A percentile compares a stretch with the other conserved stretches of the same genome.
phyloP scores from a whole-genome alignment of 495 filamentous ascomycete species.

The Amphirosellinia nigrospora region DNA sequence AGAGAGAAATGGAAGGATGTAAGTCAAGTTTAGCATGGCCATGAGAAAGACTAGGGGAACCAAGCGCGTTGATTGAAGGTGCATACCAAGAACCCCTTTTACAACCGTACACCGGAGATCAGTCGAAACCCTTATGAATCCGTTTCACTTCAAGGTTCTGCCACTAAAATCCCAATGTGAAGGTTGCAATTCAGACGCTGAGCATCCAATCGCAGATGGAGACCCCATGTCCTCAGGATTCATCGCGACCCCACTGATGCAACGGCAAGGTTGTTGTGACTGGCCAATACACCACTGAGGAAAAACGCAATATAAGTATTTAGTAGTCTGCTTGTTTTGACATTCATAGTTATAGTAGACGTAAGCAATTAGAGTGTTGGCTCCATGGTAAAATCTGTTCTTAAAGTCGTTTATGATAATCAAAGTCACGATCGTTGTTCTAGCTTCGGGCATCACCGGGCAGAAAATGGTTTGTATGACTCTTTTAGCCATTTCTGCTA shows the following conservation, averaged over 20 bases:
- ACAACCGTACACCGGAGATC: not conserved
- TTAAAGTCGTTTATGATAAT: too few relatives aligned
- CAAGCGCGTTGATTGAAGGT: not conserved
- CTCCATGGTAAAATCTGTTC: too few relatives aligned
- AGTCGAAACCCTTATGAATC: conserved; percentile 19
- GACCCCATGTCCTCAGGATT: conserved; percentile 11
- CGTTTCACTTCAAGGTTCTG: conserved; percentile 13
- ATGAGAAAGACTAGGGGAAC: not conserved
- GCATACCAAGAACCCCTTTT: conserved; percentile 4
- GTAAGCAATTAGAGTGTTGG: too few relatives aligned
- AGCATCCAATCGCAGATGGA: not conserved
- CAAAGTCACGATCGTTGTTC: too few relatives aligned
- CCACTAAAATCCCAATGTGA: not conserved
- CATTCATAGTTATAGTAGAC: too few relatives aligned
- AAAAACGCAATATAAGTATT: too few relatives aligned
- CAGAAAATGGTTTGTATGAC: too few relatives aligned
- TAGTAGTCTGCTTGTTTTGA: too few relatives aligned
- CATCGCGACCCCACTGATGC: conserved; percentile 17
- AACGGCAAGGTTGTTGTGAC: not conserved
- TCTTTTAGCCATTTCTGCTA: too few relatives aligned
- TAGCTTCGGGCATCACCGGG: too few relatives aligned
- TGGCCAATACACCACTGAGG: not conserved
- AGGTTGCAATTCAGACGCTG: not conserved
- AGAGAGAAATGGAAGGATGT: not conserved
- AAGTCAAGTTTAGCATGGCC: not conserved